Conservation (phyloP, 805 yeast genomes). For the Ogataea paradorogensis region DNA sequence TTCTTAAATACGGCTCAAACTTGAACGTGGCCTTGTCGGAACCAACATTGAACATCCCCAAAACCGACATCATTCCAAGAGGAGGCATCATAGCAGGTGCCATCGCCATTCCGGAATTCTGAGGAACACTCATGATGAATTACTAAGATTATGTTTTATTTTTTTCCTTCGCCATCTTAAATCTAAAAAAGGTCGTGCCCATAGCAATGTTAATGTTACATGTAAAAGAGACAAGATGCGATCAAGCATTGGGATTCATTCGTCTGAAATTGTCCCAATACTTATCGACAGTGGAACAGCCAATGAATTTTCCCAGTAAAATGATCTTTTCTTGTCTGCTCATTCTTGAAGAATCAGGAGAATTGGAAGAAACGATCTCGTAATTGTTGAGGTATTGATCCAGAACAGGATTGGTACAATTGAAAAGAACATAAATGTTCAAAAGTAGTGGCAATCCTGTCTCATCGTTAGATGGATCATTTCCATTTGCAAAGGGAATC, state of each 20-base stretch:
- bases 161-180: background rate
- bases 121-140: slow-evolving; percentile 19
- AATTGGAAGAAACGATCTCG: slow-evolving; percentile 12
- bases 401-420: slow-evolving; percentile 18
- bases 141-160: background rate
- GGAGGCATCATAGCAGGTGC: slow-evolving; percentile 18
- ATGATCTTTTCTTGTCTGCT: slow-evolving; percentile 24
- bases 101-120: slow-evolving; percentile 15
- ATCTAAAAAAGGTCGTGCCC: slow-evolving; percentile 5
- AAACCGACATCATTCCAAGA: slow-evolving; percentile 9
- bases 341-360: slow-evolving; percentile 7
- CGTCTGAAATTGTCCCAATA: slow-evolving; percentile 28
- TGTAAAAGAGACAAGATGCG: slow-evolving; percentile 1
- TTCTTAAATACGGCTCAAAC: slow-evolving; percentile 79
- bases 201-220: slow-evolving; percentile 4
- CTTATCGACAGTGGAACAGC: slow-evolving; percentile 30
- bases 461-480: slow-evolving; percentile 23
- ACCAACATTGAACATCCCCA: slow-evolving; percentile 4
- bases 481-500: slow-evolving; percentile 27
- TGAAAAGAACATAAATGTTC: slow-evolving; percentile 27
- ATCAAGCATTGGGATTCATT: slow-evolving; percentile 1
- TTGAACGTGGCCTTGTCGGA: slow-evolving; percentile 35
- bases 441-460: slow-evolving; percentile 25
- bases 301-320: slow-evolving; percentile 29
- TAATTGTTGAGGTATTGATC: slow-evolving; percentile 23